Base-by-base conservation (phyloP, 352 stramenopile species). In the Phytophthora cajani region DNA sequence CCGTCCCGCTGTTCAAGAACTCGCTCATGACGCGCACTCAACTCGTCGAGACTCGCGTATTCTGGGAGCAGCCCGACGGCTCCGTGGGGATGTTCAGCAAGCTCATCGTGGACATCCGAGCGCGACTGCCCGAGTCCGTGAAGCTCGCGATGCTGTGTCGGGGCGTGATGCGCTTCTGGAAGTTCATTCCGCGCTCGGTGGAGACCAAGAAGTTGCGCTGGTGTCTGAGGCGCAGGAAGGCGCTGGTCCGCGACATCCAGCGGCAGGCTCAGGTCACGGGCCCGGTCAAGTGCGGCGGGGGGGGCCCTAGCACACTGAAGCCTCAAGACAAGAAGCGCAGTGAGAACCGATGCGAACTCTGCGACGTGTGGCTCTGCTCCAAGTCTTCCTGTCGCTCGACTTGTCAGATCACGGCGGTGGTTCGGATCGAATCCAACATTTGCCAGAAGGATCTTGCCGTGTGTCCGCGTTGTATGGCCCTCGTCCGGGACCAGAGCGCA, bases 181-280 rank as follows among this genome's bases (percentile, higher is more conserved):
- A 78, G 50, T 78, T 73, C 42, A 67, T 78, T 14, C 71, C 71
- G 8, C 62, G 67, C n/a, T 70, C 57, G 21, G 64, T 78, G 23
- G 67, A 72, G 49, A 67, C 55, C 16, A 78, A 78, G 38, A 78
- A 75, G 42, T 53, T 78, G 58, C 59, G 62, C 17, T 78, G 58
- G 64, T 74, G 64, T 42, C 61, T 77, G 9, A 70, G 67, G 44
- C 25, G 42, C 56, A 73, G 69, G 51, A 73, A 69, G 19, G 30
- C 32, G 1, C 58, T 67, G 33, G 40, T 50, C 14, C 40, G 27
- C 9, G 54, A 71, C 3, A 51, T 73, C 3, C 58, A 60, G 14
- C 46, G 19, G n/a, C 60, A 62, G 38, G 30, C 42, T 19, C 64
- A 68, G 27, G 64, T 65, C 17, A 51, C 66, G 54, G 65, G 64